Base-by-base conservation (phyloP, 2,329 filamentous ascomycete genomes). In the Arthrinium puccinioides region DNA sequence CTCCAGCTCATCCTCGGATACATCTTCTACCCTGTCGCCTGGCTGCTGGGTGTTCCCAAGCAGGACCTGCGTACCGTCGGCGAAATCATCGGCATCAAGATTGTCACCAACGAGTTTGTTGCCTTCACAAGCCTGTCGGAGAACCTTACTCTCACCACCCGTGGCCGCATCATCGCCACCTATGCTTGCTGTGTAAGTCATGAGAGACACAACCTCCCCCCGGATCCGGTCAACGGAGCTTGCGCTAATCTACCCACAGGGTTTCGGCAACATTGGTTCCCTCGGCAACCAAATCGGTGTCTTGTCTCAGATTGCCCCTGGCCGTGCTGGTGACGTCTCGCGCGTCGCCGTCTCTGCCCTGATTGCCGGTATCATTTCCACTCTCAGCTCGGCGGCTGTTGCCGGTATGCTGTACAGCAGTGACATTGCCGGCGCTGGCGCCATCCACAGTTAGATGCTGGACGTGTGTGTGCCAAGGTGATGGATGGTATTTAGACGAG, bases 261-360 rank as follows among this genome's bases (percentile, higher is more conserved):
- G 78, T 19, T 87, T 87, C 57, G 88, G 86, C 44, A 94, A 94
- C 66, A 83, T 94, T 49, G 84, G 84, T 37, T 90, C 86, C 21
- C 74, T 94, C 32, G 87, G 87, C 56, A 90, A 87, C 39, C 87
- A 94, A 63, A 92, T 94, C 43, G 87, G 87, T 67, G 86, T 94
- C 41, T 72, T 94, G 36, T 77, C 82, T 4, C 87, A 94, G 63
- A 76, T 94, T 43, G 82, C 85, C 0, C 87, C 87, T 1, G 69
- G 70, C 4, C 77, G 87, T 30, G 73, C 76, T 25, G 84, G 82
- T 40, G 84, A 92, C 49, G 82, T 94, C 9, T 81, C 84, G 4
- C 71, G 71, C 32, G 72, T 94, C 20, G 87, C 87, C 4, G 40
- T 94, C 15, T 88, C 82, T 21, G 85, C 87, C 6, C 71, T 94